Base-by-base conservation (phyloP, 352 stramenopile genomes). In the Plasmopara muralis region DNA sequence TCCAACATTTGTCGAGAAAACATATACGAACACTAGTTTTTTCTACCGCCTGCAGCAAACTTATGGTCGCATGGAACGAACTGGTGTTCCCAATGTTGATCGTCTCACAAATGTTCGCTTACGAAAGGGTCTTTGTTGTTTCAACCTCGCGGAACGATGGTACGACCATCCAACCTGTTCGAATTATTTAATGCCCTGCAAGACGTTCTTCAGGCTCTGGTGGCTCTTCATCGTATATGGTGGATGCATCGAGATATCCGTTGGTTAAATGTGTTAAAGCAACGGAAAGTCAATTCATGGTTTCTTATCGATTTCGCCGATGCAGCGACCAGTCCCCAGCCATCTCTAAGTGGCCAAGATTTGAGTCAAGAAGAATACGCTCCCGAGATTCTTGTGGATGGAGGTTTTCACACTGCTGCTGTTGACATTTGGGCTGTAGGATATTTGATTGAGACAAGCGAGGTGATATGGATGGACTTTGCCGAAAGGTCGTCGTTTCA, bases 171-270 rank as follows among this genome's bases (percentile, higher is more conserved):
- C 15, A 62, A 51, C 49, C 14, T 62, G 42, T 8, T 16, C 0
- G 43, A 59, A 16, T 46, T 63, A 20, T 63, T 63, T 56, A 9
- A 20, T 13, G 48, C 55, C 8, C n/a, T 64, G 12, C 4, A 2
- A 39, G 50, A 37, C 58, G 50, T 56, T 31, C 46, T 55, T 18
- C 47, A 49, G 43, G 54, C 54, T 13, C 16, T 67, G 30, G 60
- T 60, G 25, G 43, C 42, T 18, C 18, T 64, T 20, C 60, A 67
- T 50, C 16, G 28, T 60, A 43, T 9, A 30, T 57, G 38, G 18
- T 63, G 53, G 54, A 60, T 64, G 44, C 54, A 67, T 55, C 49
- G 60, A 40, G 54, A 60, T 46, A 50, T 64, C 45, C 60, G 54
- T 43, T 63, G 60, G 59, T 39, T 43, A 2, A 66, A 66, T 51